These are phyloP conservation scores for Elongisporangium anandrum DNA, from an alignment of 352 stramenopile species.

Conservation along the genomic window DNA sequence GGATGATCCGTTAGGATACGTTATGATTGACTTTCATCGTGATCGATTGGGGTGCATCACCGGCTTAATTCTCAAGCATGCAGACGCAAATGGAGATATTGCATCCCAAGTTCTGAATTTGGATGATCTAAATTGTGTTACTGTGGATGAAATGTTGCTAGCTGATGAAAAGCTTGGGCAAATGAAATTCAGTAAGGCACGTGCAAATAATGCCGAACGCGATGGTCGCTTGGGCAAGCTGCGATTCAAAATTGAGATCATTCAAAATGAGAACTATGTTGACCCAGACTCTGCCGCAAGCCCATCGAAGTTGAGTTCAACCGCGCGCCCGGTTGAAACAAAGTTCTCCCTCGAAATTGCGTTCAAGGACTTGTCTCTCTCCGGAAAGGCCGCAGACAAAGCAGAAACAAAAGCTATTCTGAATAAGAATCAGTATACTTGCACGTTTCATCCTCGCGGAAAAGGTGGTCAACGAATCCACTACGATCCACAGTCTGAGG, in stretches of 20 bases:
- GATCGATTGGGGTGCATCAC: constrained; percentile 40
- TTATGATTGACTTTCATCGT: constrained; percentile 52
- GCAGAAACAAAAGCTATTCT: not conserved
- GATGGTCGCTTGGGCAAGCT: constrained; percentile 57
- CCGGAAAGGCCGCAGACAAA: constrained; percentile 1
- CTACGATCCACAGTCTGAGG: constrained; percentile 41
- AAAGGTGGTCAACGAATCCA: constrained; percentile 38
- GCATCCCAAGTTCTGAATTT: constrained; percentile 28
- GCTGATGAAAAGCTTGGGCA: constrained; percentile 29
- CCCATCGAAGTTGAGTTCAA: constrained; percentile 9
- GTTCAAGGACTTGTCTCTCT: constrained; percentile 19
- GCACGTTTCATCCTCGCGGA: constrained; percentile 42
- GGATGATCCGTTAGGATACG: constrained; percentile 52
- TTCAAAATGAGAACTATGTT: constrained; percentile 58
- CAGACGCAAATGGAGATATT: constrained; percentile 26
- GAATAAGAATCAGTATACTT: constrained; percentile 38
- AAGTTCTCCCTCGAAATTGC: constrained; percentile 45
- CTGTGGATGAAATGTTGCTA: constrained; percentile 52
- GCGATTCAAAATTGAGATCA: constrained; percentile 43
- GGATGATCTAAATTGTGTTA: constrained; percentile 25
- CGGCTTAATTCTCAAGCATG: constrained; percentile 42
- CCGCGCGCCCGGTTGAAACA: constrained; percentile 25
- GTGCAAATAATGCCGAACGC: constrained; percentile 27
- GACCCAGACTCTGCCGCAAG: constrained; percentile 16
- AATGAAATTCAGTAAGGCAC: constrained; percentile 19